phyloP scores from a whole-genome alignment of 202 grass and related monocot genomes.

The Panicum virgatum region DNA sequence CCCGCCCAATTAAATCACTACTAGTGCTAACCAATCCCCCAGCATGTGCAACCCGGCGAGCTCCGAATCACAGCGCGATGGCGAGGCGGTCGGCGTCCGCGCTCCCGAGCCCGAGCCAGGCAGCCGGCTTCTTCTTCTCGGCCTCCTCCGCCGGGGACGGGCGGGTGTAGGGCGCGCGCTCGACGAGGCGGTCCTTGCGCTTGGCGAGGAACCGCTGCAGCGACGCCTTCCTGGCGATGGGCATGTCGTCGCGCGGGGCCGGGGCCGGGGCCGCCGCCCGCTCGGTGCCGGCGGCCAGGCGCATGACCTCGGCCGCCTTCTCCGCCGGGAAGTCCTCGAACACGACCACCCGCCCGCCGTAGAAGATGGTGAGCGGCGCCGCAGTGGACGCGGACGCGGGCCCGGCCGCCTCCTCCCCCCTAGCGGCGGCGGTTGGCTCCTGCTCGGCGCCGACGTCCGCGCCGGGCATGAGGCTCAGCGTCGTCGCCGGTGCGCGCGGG shows the following conservation, averaged over 20 bases:
- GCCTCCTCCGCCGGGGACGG: too few relatives aligned
- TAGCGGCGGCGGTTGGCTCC: background rate
- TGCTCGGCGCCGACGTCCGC: constrained; percentile 36
- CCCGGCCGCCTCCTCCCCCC: background rate
- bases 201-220: too few relatives aligned
- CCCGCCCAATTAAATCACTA: background rate
- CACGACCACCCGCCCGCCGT: background rate
- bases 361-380: constrained; percentile 9
- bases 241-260: too few relatives aligned
- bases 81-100: constrained; percentile 17
- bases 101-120: background rate
- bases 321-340: too few relatives aligned
- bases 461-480: constrained; percentile 80
- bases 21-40: background rate
- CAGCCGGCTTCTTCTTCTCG: too few relatives aligned
- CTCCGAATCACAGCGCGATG: constrained; percentile 19
- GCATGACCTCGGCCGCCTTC: too few relatives aligned
- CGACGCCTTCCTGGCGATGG: too few relatives aligned
- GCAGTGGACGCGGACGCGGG: constrained; percentile 14
- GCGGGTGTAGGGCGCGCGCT: too few relatives aligned
- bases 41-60: background rate
- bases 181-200: too few relatives aligned
- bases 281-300: too few relatives aligned
- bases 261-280: too few relatives aligned
- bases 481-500: constrained; percentile 40